Percentiles rank a stretch among this genome's conserved stretches.
Conservation (phyloP, 2,329 filamentous ascomycete genomes). For the Pseudogymnoascus sp. region DNA sequence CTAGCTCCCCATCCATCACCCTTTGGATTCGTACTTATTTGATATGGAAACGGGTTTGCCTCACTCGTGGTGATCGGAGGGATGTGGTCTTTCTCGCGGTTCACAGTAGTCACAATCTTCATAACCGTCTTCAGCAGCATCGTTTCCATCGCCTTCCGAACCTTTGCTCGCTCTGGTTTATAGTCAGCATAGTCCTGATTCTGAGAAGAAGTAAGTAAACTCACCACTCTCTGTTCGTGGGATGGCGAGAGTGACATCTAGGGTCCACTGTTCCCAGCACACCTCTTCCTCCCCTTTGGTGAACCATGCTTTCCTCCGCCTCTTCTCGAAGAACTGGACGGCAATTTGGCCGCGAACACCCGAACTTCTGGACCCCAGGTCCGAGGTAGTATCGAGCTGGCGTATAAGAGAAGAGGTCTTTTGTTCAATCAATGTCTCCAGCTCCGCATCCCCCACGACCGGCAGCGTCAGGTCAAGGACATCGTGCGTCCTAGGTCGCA, state of each 20-base stretch:
- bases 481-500: conserved; percentile 75
- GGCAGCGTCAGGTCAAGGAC: conserved; percentile 86
- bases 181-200: conserved; percentile 3
- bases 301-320: conserved; percentile 73
- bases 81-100: conserved; percentile 88
- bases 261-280: conserved; percentile 93
- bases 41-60: conserved; percentile 88
- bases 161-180: conserved; percentile 67
- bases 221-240: conserved; percentile 80
- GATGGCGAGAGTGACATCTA: conserved; percentile 88
- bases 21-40: conserved; percentile 81
- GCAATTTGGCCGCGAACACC: conserved; percentile 69
- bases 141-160: conserved; percentile 82
- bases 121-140: conserved; percentile 78
- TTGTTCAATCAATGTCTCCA: conserved; percentile 89
- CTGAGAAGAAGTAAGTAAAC: conserved; percentile 24
- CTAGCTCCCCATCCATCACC: conserved; percentile 69
- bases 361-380: conserved; percentile 31
- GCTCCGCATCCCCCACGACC: conserved; percentile 79
- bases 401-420: conserved; percentile 71
- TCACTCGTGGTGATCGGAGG: conserved; percentile 91
- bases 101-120: conserved; percentile 83
- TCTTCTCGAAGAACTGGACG: conserved; percentile 93
- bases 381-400: conserved; percentile 57
- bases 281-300: conserved; percentile 80